Base-by-base conservation (phyloP, 2,329 filamentous ascomycete genomes). In the Thelonectria blattea region DNA sequence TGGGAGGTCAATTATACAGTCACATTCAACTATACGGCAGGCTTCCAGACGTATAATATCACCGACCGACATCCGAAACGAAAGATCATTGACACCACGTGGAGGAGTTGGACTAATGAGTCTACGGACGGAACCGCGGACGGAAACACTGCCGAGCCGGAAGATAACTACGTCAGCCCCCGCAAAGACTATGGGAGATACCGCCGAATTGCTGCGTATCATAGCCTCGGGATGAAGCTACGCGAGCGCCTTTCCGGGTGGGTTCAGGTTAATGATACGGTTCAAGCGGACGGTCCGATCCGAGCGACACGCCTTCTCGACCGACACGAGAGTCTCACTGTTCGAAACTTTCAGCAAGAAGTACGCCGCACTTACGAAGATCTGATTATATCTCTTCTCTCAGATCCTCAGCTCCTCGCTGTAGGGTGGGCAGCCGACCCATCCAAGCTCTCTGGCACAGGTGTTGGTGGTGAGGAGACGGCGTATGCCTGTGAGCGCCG, bases 1-100 rank as follows among this genome's bases (percentile, higher is more conserved):
- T 69, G 60, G 27, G 67, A 69, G 27, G 62, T 62, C 1, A 65
- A 65, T 1, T 68, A 69, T 2, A 68, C 64, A 0, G 67, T 67
- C 1, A 61, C 48, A 0, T 48, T 69, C 22, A 62, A 63, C 20
- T 69, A 62, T 3, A 67, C 67, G 0, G 37, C 58, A 0, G 67
- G 67, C 0, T 30, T 67, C 0, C 64, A 69, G 18, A 62, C 41
- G 0, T 65, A 69, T 18, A 20, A 65, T 3, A 18, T 69, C 0
- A 39, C 34, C 0, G n/a, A 64, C 1, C 27, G 64, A 1, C 60
- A 65, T 1, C 62, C 62, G 30, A 62, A 67, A 39, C 49, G 47
- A 15, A 69, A 66, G 55, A 61, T 69, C 1, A 61, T 69, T 22
- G 37, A 68, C n/a, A 69, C 67, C 0, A 62, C 57, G 0, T 69